Evolutionary conservation across 768 basidiomycete species (phyloP), one percentile per base, ranked within the genome.

Genomic region (Suillus spraguei): DNA sequence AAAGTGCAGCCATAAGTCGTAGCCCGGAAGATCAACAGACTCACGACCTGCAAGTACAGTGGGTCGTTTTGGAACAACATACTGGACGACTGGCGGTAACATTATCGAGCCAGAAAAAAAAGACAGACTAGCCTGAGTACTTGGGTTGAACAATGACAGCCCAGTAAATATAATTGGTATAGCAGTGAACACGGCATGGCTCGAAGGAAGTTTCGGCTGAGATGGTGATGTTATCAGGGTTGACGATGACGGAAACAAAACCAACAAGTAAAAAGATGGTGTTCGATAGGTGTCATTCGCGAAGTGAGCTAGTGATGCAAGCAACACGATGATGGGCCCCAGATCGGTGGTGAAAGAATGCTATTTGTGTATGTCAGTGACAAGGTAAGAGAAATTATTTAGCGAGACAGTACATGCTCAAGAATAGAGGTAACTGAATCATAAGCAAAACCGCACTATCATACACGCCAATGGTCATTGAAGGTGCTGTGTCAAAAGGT

Each of bases 51-150:
- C 63, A 58, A 71, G 67, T 10, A 53, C 24, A 11, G 66, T 65
- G 32, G 71, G 71, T 13, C 60, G 55, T 42, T 68, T 63, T 16
- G 70, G 70, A n/a, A 72, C 67, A 8, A 68, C 60, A 50, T 47
- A 64, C 53, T 58, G 71, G 28, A 60, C 32, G 13, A 53, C 35
- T 53, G 32, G 11, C 50, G 59, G 60, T 28, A 70, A 63, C 69
- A 70, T 70, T 33, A 6, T 33, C 20, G 33, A 53, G 33, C 33
- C 33, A n/a, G 6, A 10, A 13, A 53, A 13, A 53, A 53, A 32
- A 33, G 5, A 20, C 28, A n/a, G 32, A n/a, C 32, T 5, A 6
- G 2, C 4, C 28, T 28, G 28, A 28, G 20, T 33, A 35, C 33
- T n/a, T 53, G 33, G 5, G 32, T 13, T 53, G 33, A 35, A 33